Evolutionary conservation across 2,329 filamentous ascomycete genomes (phyloP), one percentile per base, ranked within the genome.

Genomic region (Ceratocystiopsis minuta): DNA sequence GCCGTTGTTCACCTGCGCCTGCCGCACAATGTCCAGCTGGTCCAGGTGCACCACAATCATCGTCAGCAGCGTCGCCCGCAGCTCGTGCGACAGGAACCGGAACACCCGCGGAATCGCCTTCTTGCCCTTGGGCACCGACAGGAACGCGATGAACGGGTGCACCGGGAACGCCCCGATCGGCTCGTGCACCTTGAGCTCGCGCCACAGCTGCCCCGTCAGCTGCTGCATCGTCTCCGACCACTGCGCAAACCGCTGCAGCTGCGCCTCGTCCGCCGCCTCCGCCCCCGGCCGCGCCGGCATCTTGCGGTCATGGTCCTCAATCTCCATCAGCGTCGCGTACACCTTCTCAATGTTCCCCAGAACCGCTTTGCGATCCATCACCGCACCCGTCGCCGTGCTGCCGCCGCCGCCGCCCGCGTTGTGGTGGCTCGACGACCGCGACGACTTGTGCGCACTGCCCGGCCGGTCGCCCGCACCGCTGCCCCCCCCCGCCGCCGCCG

Each of bases 1-100:
- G 15, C 80, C 81, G 11, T 70, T 72, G 14, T 71, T 72, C 38
- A 87, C 75, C 49, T 85, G 77, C 1, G 82, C 87, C 43, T 80
- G 75, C 43, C 81, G 77, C 45, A 96, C 80, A 39, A 98, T 88
- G 52, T 95, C 86, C 35, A 98, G 70, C 50, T 82, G 77, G 57
- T 96, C 90, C 31, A 98, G 75, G 53, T 96, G 86, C 40, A 95
- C 79, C 45, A 93, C 75, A 50, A 98, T 88, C 72, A 98, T 88
- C 6, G 90, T 98, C 47, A 98, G 68, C 48, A 96, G 85, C 1
- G 87, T 96, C 17, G 90, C 87, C 39, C 88, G 83, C 60, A 96
- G 87, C 55, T 95, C 82, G 47, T 87, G 81, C 48, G 82, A 81
- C 41, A 95, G 82, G 54, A 95, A 85, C 36, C 86, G 80, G 72